Evolutionary conservation across 2,329 filamentous ascomycete species (phyloP), one percentile per base, ranked within the genome.

Genomic region (Bimuria novae-zelandiae): DNA sequence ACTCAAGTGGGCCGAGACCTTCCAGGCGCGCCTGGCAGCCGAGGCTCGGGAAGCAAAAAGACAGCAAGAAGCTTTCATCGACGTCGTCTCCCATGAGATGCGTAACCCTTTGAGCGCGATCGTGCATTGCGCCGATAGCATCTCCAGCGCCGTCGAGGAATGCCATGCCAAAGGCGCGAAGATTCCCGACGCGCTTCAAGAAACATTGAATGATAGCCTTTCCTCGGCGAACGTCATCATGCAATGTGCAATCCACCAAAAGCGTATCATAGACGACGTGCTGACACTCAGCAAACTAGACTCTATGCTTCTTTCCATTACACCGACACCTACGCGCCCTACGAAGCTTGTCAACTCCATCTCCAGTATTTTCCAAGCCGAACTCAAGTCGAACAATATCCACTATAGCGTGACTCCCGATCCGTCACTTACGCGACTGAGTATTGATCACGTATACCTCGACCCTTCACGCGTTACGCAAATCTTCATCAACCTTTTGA

Each of bases 401-500:
- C 49, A 60, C 3, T 69, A 67, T 25, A 59, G 47, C 7, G 56
- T 75, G 6, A 50, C 59, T n/a, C 61, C 74, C 3, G 75, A 78
- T 32, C 54, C 62, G 1, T 76, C 76, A 0, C 69, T 77, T 29
- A 36, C 62, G 3, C 54, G 69, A 4, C 57, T 78, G 6, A 58
- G 58, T 3, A 65, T 78, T 10, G 71, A 76, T 17, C 69, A 74
- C 53, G 63, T 79, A 3, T 65, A 74, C 17, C 58, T 79, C 0
- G 77, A 79, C 52, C 73, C 76, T 0, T 75, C 70, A 29, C 68
- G 77, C 19, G 61, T 79, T 8, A 71, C 77, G 0, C 92, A 96
- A 65, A 91, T 96, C 53, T 84, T 93, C 40, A 90, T 88, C 8
- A 93, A 92, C 64, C 77, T 93, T 3, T 76, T 93, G 16, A 91